A percentile compares a stretch with the other conserved stretches of the same genome.
Conservation (phyloP, 768 basidiomycete genomes). For the Boletus sp. region DNA sequence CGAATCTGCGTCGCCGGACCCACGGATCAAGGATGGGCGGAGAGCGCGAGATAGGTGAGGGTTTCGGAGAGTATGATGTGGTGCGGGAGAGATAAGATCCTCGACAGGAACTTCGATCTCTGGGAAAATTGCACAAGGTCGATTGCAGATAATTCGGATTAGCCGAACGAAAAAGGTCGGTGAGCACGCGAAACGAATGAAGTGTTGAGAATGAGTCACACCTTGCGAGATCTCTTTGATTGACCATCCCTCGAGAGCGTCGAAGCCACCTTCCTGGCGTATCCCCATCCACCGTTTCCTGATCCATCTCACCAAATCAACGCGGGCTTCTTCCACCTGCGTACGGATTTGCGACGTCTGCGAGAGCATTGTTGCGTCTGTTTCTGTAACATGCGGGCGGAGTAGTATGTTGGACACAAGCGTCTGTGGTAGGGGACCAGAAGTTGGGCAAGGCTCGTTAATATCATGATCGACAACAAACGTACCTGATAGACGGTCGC, state of each 20-base stretch:
- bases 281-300: constrained; percentile 74
- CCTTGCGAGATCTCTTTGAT: constrained; percentile 71
- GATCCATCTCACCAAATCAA: constrained; percentile 54
- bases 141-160: neutral
- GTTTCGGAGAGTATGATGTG: constrained; percentile 25
- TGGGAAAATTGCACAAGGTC: constrained; percentile 25
- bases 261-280: constrained; percentile 76
- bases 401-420: constrained; percentile 73
- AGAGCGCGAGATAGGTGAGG: constrained; percentile 27
- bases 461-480: neutral
- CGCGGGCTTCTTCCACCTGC: constrained; percentile 67
- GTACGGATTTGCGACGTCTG: constrained; percentile 67
- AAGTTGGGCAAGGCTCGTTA: neutral
- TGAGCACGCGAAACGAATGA: neutral
- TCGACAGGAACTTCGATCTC: constrained; percentile 79
- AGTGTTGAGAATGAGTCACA: constrained; percentile 1
- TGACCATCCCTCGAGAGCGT: constrained; percentile 79
- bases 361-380: constrained; percentile 58
- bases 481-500: constrained; percentile 73
- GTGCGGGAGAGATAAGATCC: constrained; percentile 58
- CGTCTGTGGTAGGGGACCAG: constrained; percentile 37
- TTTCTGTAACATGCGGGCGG: constrained; percentile 58
- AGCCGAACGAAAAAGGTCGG: neutral
- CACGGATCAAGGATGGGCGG: constrained; percentile 28
- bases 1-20: constrained; percentile 32